Conservation (phyloP, 2,329 filamentous ascomycete genomes). For the Trichoderma sp. region DNA sequence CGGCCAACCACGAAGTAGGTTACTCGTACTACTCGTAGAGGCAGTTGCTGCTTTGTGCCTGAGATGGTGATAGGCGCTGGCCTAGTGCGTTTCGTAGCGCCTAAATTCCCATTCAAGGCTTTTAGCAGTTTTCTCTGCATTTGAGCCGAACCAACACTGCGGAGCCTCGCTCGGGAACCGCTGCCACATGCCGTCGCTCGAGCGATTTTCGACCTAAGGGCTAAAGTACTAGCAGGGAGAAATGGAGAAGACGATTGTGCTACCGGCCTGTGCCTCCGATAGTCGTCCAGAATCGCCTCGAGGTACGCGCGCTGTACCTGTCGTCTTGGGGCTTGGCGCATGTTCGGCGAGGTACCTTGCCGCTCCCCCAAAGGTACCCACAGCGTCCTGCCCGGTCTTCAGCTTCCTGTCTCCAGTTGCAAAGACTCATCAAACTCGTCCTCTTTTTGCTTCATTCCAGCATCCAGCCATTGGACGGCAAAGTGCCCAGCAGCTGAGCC, state of each 20-base stretch:
- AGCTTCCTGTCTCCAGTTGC: neutral
- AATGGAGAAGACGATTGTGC: neutral
- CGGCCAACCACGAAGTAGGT: neutral
- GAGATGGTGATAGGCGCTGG: neutral
- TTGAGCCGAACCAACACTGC: neutral
- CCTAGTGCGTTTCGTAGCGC: neutral
- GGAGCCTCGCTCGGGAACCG: neutral
- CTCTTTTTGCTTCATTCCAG: neutral
- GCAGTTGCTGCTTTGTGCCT: neutral
- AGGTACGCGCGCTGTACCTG: neutral
- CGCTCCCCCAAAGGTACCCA: neutral
- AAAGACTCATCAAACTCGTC: neutral
- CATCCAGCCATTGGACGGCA: neutral
- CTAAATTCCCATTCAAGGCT: neutral
- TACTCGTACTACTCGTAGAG: neutral
- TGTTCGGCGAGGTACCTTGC: neutral
- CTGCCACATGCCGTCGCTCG: constrained; percentile 8
- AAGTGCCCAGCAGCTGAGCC: constrained; percentile 3
- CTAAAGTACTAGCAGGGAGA: neutral
- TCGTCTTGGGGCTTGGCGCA: neutral
- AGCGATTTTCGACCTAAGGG: neutral
- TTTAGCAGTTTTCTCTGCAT: neutral
- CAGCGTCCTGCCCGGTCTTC: neutral
- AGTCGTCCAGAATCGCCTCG: neutral
- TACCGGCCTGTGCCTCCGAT: neutral